phyloP scores from a whole-genome alignment of 2,329 filamentous ascomycete species.

The Gliomastix tumulicola region DNA sequence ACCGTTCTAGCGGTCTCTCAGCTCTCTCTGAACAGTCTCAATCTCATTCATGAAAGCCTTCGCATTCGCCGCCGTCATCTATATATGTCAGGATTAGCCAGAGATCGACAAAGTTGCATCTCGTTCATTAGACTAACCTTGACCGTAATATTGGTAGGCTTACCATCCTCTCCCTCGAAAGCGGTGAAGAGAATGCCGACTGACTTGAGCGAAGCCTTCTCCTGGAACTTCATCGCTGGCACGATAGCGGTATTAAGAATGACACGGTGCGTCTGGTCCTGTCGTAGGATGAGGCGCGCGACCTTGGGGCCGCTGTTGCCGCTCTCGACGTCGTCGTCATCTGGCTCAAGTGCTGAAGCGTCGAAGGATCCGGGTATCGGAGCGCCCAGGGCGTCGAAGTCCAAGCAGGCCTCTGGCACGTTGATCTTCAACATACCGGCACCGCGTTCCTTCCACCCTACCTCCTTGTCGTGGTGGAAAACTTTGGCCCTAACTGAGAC shows the following conservation, averaged over 20 bases:
- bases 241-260: slow-evolving; percentile 80
- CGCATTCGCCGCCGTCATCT: slow-evolving; percentile 49
- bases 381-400: slow-evolving; percentile 44
- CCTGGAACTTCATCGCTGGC: slow-evolving; percentile 71
- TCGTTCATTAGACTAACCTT: slow-evolving; percentile 38
- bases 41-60: slow-evolving; percentile 45
- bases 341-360: slow-evolving; percentile 37
- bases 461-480: slow-evolving; percentile 66
- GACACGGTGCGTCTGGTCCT: slow-evolving; percentile 81
- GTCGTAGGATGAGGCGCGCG: slow-evolving; percentile 79
- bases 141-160: slow-evolving; percentile 52
- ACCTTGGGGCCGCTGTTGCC: slow-evolving; percentile 32
- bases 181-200: slow-evolving; percentile 62
- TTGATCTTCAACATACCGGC: slow-evolving; percentile 82
- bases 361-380: slow-evolving; percentile 49
- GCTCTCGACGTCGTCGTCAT: slow-evolving; percentile 28
- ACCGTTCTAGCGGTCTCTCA: slow-evolving; percentile 32
- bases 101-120: neutral
- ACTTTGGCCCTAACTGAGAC: slow-evolving; percentile 77
- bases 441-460: slow-evolving; percentile 85
- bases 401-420: slow-evolving; percentile 50
- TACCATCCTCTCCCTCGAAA: slow-evolving; percentile 47
- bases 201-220: slow-evolving; percentile 66
- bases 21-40: slow-evolving; percentile 40
- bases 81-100: neutral